phyloP scores from a whole-genome alignment of 2,329 filamentous ascomycete species.

The Sporothrix euskadiensis region DNA sequence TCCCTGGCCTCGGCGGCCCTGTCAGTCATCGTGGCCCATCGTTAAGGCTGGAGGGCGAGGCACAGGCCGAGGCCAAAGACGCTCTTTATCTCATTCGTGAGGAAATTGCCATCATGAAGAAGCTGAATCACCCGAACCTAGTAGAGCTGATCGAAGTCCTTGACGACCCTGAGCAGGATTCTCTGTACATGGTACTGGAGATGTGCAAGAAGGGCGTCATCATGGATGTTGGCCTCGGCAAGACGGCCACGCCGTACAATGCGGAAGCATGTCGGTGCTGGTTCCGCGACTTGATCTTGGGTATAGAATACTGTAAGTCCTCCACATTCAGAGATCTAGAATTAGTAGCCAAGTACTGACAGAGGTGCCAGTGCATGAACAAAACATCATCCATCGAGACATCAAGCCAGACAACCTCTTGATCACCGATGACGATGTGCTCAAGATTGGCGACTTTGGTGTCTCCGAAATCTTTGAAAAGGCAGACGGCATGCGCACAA shows the following conservation, averaged over 20 bases:
- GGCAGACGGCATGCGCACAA: slow-evolving; percentile 77
- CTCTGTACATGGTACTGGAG: slow-evolving; percentile 96
- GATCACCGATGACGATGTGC: slow-evolving; percentile 83
- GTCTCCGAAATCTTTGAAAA: slow-evolving; percentile 99
- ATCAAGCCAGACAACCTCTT: slow-evolving; percentile 98
- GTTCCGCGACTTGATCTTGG: slow-evolving; percentile 93
- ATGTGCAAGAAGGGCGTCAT: slow-evolving; percentile 98
- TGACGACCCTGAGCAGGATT: slow-evolving; percentile 93
- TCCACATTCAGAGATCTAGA: not conserved
- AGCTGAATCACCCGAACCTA: slow-evolving; percentile 91
- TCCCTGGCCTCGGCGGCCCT: slow-evolving; percentile 46
- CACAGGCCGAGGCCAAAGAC: slow-evolving; percentile 63
- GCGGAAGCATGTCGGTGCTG: slow-evolving; percentile 81
- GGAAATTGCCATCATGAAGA: slow-evolving; percentile 99
- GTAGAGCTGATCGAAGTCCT: slow-evolving; percentile 91
- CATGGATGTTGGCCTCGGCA: slow-evolving; percentile 91
- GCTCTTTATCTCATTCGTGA: slow-evolving; percentile 86
- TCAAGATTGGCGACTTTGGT: slow-evolving; percentile 98
- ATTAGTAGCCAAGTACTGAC: not conserved
- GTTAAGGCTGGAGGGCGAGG: slow-evolving; percentile 39
- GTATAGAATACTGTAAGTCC: slow-evolving; percentile 84
- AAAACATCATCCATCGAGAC: slow-evolving; percentile 92
- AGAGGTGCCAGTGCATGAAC: slow-evolving; percentile 69
- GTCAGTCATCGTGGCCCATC: slow-evolving; percentile 34
- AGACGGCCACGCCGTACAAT: slow-evolving; percentile 77